Base-by-base conservation (phyloP, 2,329 filamentous ascomycete genomes). In the Tolypocladium inflatum region DNA sequence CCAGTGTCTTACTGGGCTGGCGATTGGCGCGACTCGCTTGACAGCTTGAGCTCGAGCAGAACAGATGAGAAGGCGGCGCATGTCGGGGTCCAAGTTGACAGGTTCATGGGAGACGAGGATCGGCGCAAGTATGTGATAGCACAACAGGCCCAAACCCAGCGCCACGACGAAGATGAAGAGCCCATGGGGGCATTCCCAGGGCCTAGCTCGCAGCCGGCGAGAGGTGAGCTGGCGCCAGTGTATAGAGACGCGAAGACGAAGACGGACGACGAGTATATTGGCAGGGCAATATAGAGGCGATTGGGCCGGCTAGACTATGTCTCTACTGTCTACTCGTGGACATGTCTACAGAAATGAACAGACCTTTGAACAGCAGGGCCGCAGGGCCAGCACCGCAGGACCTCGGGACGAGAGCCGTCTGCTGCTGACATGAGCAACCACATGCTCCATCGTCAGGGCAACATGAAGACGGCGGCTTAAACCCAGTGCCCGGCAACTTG, bases 41-140 rank as follows among this genome's bases (percentile, higher is more conserved):
- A 90, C 56, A 91, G 87, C 50, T 76, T 83, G 55, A 70, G 80
- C 56, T 88, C 85, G 4, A 78, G 74, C 4, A 78, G 77, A 23
- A 85, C 83, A 0, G 79, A 73, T 11, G 76, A 72, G 54, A 81
- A 83, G 54, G 33, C 35, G 13, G 23, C 39, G 9, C 19, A 43
- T 6, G 57, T 39, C 8, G 48, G 30, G 50, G 21, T 57, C 63
- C 86, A 84, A 0, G 78, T 91, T 37, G 88, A 92, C 65, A 88
- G 82, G 65, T 83, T 93, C 66, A 89, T 95, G 83, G 84, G 84
- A 61, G 85, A 88, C 8, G 89, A 94, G 69, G 89, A 93, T 67
- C 82, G 84, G 41, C 81, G 80, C 62, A 88, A 90, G 66, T 90
- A 91, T 68, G 81, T 85, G 65, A 81, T 89, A 66, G 85, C 86